A percentile compares a stretch with the other conserved stretches of the same genome.
phyloP scores from a whole-genome alignment of 441 rosid species.

The Gossypium gossypioides region DNA sequence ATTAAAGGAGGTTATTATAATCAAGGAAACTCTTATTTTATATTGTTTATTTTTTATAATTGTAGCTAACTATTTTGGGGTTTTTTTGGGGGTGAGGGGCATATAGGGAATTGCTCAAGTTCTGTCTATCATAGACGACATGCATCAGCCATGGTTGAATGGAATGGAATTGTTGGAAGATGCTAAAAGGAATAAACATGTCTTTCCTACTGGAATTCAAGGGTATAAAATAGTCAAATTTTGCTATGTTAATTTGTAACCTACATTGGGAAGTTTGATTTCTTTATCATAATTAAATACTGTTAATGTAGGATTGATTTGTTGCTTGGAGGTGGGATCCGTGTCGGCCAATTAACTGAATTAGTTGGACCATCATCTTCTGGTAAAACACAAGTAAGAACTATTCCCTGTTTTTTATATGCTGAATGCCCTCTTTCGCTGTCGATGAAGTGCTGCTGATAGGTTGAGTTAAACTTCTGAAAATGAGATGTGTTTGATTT shows the following conservation, averaged over 20 bases:
- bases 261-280: constrained; percentile 6
- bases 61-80: not conserved
- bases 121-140: constrained; percentile 33
- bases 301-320: constrained; percentile 43
- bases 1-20: constrained; percentile 26
- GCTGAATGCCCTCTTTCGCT: not conserved
- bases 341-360: constrained; percentile 63
- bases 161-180: constrained; percentile 48
- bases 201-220: constrained; percentile 47
- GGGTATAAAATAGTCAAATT: constrained; percentile 27
- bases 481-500: not conserved
- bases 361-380: constrained; percentile 76
- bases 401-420: not conserved
- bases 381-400: constrained; percentile 77
- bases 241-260: not conserved
- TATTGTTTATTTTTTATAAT: not conserved
- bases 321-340: constrained; percentile 62
- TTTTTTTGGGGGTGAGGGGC: not conserved
- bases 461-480: not conserved
- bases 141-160: constrained; percentile 47
- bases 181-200: constrained; percentile 31
- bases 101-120: constrained; percentile 40
- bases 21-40: not conserved
- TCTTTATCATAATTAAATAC: not conserved
- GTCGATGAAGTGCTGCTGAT: not conserved